A percentile compares a stretch with the other conserved stretches of the same genome.
phyloP scores from a whole-genome alignment of 768 basidiomycete genomes.

The Lactarius indigo region DNA sequence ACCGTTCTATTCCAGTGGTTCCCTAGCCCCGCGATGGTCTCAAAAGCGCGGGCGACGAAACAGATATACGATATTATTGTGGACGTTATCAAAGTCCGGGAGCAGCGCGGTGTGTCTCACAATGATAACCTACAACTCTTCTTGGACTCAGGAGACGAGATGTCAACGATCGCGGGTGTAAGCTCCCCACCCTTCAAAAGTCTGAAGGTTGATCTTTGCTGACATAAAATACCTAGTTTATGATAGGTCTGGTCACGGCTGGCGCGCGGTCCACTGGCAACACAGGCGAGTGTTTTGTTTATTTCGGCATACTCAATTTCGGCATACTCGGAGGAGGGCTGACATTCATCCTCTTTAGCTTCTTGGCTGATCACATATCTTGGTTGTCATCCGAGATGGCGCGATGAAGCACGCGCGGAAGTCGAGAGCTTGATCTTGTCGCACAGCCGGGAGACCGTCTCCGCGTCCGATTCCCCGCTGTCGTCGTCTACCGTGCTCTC shows the following conservation, averaged over 20 bases:
- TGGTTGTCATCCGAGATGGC: slow-evolving; percentile 64
- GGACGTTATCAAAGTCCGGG: slow-evolving; percentile 51
- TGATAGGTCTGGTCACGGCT: slow-evolving; percentile 77
- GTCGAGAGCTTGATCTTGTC: slow-evolving; percentile 47
- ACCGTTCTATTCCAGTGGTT: slow-evolving; percentile 76
- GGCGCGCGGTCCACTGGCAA: slow-evolving; percentile 80
- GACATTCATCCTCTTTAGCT: slow-evolving; percentile 37
- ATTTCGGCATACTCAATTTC: too few relatives aligned
- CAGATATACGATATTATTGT: slow-evolving; percentile 69
- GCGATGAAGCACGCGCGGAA: slow-evolving; percentile 56
- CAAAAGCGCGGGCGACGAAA: slow-evolving; percentile 69
- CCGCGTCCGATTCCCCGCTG: slow-evolving; percentile 24
- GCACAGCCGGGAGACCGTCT: slow-evolving; percentile 8
- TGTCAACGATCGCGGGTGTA: slow-evolving; percentile 66
- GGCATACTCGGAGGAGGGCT: slow-evolving; percentile 18
- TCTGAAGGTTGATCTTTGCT: slow-evolving; percentile 11
- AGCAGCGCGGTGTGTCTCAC: slow-evolving; percentile 51
- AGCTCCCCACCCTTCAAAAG: slow-evolving; percentile 28
- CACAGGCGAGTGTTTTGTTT: slow-evolving; percentile 42
- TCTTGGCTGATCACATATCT: slow-evolving; percentile 76
- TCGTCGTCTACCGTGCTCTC: slow-evolving; percentile 46
- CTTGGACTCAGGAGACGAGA: slow-evolving; percentile 66
- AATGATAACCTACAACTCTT: slow-evolving; percentile 75
- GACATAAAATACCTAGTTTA: slow-evolving; percentile 49
- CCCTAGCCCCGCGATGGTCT: slow-evolving; percentile 67